Base-by-base conservation (phyloP, 2,329 filamentous ascomycete genomes). In the Elsinoe fawcettii region DNA sequence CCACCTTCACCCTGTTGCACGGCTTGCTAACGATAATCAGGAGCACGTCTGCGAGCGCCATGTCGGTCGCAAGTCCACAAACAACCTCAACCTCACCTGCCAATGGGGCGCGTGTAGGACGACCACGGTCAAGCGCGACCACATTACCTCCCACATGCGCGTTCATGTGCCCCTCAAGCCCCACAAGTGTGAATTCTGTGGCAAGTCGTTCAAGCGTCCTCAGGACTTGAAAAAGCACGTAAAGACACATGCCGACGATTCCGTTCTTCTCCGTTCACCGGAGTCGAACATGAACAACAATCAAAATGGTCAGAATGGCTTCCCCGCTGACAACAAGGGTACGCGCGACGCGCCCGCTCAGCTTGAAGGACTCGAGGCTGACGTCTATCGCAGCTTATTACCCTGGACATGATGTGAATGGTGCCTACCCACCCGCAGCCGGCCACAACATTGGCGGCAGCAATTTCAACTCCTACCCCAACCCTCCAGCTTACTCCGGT, bases 211-310 rank as follows among this genome's bases (percentile, higher is more conserved):
- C 81, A 99, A 99, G 83, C 88, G 93, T 32, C 93, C 93, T 2
- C 93, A 99, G 76, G 93, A 99, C 77, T 74, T 99, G 67, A 97
- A 99, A 84, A 99, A 99, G 79, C 93, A 99, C 72, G 90, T 97
- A 74, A 99, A 97, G 84, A 97, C 92, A 3, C 92, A 97, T 70
- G 92, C 92, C 66, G 92, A 97, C 69, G 92, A 96, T 74, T 95
- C 90, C 41, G 89, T 95, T 39, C 77, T 83, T 61, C 77, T 83
- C 60, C 79, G 81, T 65, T 85, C 82, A 44, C 83, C 83, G 3
- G 81, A 84, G 65, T 80, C 82, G 23, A 79, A 78, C 64, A 60
- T 59, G 57, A 64, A 70, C 55, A 67, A 70, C 41, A 66, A 74
- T 61, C 62, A 65, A 62, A 69, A 66, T 58, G 67, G 66, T 58